Base-by-base conservation (phyloP, 345 rosid species). In the Garcia nutans region DNA sequence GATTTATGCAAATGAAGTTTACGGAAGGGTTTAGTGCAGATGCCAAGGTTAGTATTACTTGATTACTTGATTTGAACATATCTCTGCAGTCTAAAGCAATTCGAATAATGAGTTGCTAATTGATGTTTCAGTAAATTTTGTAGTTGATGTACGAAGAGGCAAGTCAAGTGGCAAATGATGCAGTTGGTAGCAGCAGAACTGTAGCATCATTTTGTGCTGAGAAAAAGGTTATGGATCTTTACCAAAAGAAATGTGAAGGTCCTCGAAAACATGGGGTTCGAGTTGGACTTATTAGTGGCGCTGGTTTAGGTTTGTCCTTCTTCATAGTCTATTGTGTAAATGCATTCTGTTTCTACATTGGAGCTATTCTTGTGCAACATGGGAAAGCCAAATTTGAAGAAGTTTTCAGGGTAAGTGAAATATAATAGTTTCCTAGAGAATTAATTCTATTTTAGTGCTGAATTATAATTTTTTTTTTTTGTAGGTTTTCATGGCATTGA, bases 141-240 rank as follows among this genome's bases (percentile, higher is more conserved):
- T 76, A 88, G 93, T 41, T 79, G 68, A 88, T 84, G 88, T 90
- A 90, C 8, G 94, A 90, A 79, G 87, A 88, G 78, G 94, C 92
- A 49, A 90, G 92, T 77, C 90, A 90, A 75, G 90, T 89, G 37
- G 93, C 90, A 8, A 89, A 80, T 47, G 93, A 88, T 76, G 93
- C 90, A 0, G 92, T 88, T 13, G 88, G 92, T 6, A 76, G 89
- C 65, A 37, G 88, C 42, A 79, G 94, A 82, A 88, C 92, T 0
- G 84, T 90, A 10, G 94, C 94, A 1, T 90, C 94, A 0, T 90
- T 90, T 73, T 87, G 94, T 58, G 85, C 94, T 1, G 94, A 90
- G 68, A 75, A 73, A 49, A 87, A 86, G 76, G 85, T 88, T 56
- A 86, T 85, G 86, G 88, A 84, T 57, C 63, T 90, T 79, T 87